Base-by-base conservation (phyloP, 345 rosid genomes). In the Ceriops tagal region DNA sequence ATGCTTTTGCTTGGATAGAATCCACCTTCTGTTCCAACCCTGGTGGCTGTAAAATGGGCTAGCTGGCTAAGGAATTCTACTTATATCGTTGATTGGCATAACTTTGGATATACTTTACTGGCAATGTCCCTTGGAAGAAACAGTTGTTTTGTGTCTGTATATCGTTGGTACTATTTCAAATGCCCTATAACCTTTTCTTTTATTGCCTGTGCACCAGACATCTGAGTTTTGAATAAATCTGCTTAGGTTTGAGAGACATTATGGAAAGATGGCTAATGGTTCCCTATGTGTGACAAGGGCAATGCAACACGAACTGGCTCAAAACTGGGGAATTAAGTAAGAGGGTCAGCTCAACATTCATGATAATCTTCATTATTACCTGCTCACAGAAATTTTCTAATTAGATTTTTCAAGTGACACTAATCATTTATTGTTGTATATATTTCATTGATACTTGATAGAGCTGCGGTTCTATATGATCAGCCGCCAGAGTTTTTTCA, bases 241-340 rank as follows among this genome's bases (percentile, higher is more conserved):
- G 8, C 46, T 64, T 68, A 95, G 97, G 96, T 58, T 92, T 63
- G 99, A 95, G 85, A 88, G 83, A 76, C 81, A 35, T 82, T 95
- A 81, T 68, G 99, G 96, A 67, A 80, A 82, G 76, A 88, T 90
- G 96, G 99, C 96, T 49, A 69, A 88, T 20, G 96, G 96, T 77
- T 75, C 98, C 34, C 77, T 92, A 8, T 95, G 99, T 72, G 99
- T 92, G 65, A 95, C 97, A 22, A 83, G 69, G 68, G 97, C 98
- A 74, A 95, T 95, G 99, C 98, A 95, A 79, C 96, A 91, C 80
- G 99, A 95, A 69, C 79, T 95, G 79, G 87, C 87, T 58, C 96
- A 95, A 73, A 92, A 89, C 69, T 95, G 97, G 99, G 98, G 89
- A 82, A 91, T 95, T 63, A 88, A 81, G 99, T 91, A 79, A 84